A percentile compares a stretch with the other conserved stretches of the same genome.
Evolutionary conservation across 257 asterid genomes (phyloP).

Genomic region (Petunia secreta): DNA sequence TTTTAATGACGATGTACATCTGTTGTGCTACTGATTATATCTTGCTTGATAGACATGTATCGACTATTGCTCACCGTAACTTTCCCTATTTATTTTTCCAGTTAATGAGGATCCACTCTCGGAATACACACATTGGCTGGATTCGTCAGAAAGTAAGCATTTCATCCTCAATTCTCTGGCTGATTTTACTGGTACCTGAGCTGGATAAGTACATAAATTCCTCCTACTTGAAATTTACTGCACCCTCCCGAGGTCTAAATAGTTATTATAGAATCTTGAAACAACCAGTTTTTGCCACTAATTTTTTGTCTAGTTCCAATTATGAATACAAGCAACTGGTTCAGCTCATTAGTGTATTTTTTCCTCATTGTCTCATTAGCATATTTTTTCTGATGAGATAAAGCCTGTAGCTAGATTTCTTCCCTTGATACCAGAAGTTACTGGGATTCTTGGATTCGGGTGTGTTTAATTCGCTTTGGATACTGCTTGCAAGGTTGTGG

Average conservation of each 20-base stretch:
- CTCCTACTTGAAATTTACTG: not conserved
- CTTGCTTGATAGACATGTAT: not conserved
- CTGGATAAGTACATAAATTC: not conserved
- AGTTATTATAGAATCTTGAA: not conserved
- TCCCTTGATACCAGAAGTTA: not conserved
- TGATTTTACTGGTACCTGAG: conserved; percentile 14
- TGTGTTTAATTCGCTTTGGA: not conserved
- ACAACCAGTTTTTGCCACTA: not conserved
- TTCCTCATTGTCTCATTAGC: no score
- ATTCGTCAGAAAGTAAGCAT: conserved; percentile 90
- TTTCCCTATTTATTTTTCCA: conserved; percentile 34
- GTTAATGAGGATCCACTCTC: conserved; percentile 82
- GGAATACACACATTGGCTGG: conserved; percentile 74
- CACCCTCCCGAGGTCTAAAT: not conserved
- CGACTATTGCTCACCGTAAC: not conserved
- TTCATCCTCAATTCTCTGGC: conserved; percentile 19
- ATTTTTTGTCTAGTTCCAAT: not conserved
- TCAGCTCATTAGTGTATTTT: no score
- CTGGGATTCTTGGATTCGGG: not conserved
- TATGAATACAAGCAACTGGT: not conserved
- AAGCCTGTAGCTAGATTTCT: not conserved
- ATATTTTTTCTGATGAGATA: not conserved
- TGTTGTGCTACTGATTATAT: not conserved
- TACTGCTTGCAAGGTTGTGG: not conserved
- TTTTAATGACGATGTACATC: not conserved